These are phyloP conservation scores for Petasospora fabianii DNA, from an alignment of 1,139 yeast genomes.

Conservation along the genomic window DNA sequence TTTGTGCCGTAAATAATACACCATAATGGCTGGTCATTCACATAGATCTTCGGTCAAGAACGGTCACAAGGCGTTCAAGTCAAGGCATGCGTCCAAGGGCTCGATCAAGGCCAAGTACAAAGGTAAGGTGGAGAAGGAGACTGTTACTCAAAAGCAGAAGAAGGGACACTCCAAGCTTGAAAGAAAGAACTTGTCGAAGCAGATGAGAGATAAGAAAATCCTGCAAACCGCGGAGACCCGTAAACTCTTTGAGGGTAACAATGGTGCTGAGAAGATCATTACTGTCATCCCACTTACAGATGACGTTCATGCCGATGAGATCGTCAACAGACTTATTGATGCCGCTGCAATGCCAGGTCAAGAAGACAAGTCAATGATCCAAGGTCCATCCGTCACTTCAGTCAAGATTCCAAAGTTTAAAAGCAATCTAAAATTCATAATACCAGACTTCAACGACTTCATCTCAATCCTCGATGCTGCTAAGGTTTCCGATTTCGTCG, in stretches of 20 bases:
- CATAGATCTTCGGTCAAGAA: slow-evolving; percentile 82
- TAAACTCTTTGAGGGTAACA: slow-evolving; percentile 72
- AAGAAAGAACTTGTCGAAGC: slow-evolving; percentile 76
- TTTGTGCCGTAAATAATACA: background rate
- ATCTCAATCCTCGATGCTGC: slow-evolving; percentile 79
- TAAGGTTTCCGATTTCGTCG: slow-evolving; percentile 81
- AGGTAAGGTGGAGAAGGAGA: slow-evolving; percentile 80
- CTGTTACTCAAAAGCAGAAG: slow-evolving; percentile 36
- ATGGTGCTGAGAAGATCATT: slow-evolving; percentile 79
- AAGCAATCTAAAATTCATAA: slow-evolving; percentile 66
- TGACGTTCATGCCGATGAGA: slow-evolving; percentile 59
- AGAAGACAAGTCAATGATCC: slow-evolving; percentile 32
- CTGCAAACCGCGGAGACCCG: slow-evolving; percentile 45
- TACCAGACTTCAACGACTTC: slow-evolving; percentile 69
- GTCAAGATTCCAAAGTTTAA: slow-evolving; percentile 63
- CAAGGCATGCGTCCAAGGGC: slow-evolving; percentile 90
- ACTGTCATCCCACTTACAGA: slow-evolving; percentile 76
- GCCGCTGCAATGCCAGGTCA: slow-evolving; percentile 32
- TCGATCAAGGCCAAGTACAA: slow-evolving; percentile 73
- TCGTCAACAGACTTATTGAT: slow-evolving; percentile 49
- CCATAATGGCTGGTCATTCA: slow-evolving; percentile 64
- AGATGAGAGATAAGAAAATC: slow-evolving; percentile 71
- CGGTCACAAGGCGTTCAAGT: slow-evolving; percentile 85
- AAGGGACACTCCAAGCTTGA: slow-evolving; percentile 60
- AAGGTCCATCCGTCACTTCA: slow-evolving; percentile 47